phyloP scores from a whole-genome alignment of 192 early-diverging fungal genomes.

The Umbelopsis vinacea region DNA sequence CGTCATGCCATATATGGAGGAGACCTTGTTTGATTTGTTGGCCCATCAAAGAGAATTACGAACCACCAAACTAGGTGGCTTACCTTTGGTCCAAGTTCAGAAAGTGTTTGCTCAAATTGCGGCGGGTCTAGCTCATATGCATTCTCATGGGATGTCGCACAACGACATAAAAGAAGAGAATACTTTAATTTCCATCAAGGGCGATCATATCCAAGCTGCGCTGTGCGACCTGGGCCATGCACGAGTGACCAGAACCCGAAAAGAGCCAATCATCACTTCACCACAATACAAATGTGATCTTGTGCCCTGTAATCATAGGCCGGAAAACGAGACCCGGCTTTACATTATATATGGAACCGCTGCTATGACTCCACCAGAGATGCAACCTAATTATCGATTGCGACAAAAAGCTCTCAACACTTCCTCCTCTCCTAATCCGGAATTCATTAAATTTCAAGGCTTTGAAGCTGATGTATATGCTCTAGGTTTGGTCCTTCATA shows the following conservation, averaged over 20 bases:
- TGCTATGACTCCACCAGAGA: constrained; percentile 29
- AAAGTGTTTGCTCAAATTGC: constrained; percentile 24
- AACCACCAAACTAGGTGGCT: constrained; percentile 20
- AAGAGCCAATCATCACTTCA: background rate
- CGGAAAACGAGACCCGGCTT: background rate
- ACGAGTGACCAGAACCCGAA: constrained; percentile 23
- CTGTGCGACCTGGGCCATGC: constrained; percentile 29
- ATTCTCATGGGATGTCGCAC: constrained; percentile 18
- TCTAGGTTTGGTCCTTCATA: constrained; percentile 20
- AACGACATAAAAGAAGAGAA: constrained; percentile 29
- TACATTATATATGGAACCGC: constrained; percentile 27
- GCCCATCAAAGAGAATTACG: constrained; percentile 1
- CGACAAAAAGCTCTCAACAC: constrained; percentile 5
- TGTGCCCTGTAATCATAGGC: constrained; percentile 5
- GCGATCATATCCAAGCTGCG: constrained; percentile 17
- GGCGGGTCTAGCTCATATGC: constrained; percentile 12
- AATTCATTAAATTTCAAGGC: constrained; percentile 18
- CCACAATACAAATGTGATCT: constrained; percentile 10
- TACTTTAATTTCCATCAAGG: constrained; percentile 22
- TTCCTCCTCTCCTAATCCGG: background rate
- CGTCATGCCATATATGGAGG: constrained; percentile 26
- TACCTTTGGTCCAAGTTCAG: constrained; percentile 11
- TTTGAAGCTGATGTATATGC: constrained; percentile 29
- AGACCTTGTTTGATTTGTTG: constrained; percentile 18
- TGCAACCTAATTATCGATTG: constrained; percentile 24